Evolutionary conservation across 139 green algal genomes (phyloP).

Genomic region (Zygnema circumcarinatum): DNA sequence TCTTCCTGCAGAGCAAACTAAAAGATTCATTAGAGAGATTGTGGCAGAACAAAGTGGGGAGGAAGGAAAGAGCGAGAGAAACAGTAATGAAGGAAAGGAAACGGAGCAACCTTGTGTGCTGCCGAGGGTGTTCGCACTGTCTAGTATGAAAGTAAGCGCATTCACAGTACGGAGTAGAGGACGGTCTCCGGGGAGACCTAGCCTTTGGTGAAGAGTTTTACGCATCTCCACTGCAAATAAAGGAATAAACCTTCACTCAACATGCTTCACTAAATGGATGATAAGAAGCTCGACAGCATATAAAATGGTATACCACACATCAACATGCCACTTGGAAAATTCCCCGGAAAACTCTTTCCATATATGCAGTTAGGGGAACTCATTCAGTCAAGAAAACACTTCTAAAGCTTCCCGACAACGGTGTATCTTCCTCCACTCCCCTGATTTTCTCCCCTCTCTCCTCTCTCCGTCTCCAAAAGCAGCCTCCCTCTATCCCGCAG

Average conservation of each 20-base stretch:
- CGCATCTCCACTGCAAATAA: conserved; percentile 57
- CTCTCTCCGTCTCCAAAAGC: too few relatives aligned
- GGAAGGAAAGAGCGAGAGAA: neutral
- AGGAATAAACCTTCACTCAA: neutral
- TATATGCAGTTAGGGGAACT: neutral
- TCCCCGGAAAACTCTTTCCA: neutral
- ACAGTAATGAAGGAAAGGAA: too few relatives aligned
- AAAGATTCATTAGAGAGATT: neutral
- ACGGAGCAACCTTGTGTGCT: too few relatives aligned
- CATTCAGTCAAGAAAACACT: neutral
- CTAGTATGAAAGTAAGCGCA: conserved; percentile 50
- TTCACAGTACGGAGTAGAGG: conserved; percentile 77
- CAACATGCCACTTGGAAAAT: neutral
- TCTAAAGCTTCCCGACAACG: neutral
- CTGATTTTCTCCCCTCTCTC: too few relatives aligned
- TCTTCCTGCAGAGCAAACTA: neutral
- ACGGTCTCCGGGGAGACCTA: conserved; percentile 77
- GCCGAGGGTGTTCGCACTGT: neutral
- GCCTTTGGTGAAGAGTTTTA: conserved; percentile 63
- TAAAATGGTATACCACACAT: neutral
- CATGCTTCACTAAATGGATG: neutral
- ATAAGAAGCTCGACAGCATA: neutral
- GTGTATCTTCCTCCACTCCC: too few relatives aligned
- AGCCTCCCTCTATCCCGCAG: too few relatives aligned
- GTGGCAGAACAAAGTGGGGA: neutral